A percentile compares a stretch with the other conserved stretches of the same genome.
Evolutionary conservation across 805 yeast genomes (phyloP).

Genomic region (Saturnispora dispora): DNA sequence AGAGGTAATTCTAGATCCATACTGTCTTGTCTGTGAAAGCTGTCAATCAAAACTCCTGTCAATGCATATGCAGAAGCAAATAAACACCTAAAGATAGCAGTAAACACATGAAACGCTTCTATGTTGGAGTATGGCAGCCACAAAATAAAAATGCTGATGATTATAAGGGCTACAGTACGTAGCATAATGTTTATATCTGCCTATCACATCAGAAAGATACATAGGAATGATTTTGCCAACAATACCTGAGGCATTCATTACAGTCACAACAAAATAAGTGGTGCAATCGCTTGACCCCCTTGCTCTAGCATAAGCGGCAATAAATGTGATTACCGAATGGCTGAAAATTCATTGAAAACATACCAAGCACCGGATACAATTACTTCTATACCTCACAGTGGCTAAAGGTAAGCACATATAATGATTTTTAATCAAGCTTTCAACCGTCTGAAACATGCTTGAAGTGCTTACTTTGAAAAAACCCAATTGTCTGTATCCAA

Average conservation of each 20-base stretch:
- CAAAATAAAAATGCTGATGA: constrained; percentile 38
- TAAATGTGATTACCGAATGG: constrained; percentile 43
- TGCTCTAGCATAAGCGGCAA: constrained; percentile 45
- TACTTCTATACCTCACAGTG: too few species aligned
- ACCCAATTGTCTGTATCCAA: too few species aligned
- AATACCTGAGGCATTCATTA: constrained; percentile 37
- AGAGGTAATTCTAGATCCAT: constrained; percentile 63
- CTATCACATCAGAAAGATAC: constrained; percentile 29
- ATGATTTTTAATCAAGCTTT: too few species aligned
- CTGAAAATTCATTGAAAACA: constrained; percentile 40
- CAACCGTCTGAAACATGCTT: too few species aligned
- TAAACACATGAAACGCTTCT: constrained; percentile 40
- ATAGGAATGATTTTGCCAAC: constrained; percentile 27
- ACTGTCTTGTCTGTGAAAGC: constrained; percentile 50
- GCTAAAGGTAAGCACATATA: too few species aligned
- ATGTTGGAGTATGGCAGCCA: constrained; percentile 50
- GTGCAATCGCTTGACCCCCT: constrained; percentile 35
- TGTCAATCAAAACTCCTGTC: constrained; percentile 53
- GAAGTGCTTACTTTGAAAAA: too few species aligned
- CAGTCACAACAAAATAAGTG: constrained; percentile 40
- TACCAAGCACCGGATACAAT: background rate
- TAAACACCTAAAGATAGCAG: constrained; percentile 41
- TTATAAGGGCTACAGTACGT: constrained; percentile 35
- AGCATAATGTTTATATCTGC: constrained; percentile 48
- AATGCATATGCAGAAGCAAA: constrained; percentile 50